Conservation (phyloP, 148 eudicot species). For the Silene latifolia region DNA sequence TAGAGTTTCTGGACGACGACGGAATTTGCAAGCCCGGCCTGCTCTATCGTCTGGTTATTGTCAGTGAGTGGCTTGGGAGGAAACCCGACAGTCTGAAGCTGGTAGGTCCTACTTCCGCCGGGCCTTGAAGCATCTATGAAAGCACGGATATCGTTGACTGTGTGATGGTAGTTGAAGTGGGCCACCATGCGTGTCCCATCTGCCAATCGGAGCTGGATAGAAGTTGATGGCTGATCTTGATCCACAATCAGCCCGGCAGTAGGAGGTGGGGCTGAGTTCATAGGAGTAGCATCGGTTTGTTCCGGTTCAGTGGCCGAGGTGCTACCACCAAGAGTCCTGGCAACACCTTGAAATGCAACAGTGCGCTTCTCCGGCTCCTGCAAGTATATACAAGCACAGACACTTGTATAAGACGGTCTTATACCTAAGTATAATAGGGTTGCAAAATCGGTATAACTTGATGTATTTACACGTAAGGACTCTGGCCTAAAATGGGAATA, state of each 20-base stretch:
- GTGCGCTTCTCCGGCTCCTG: constrained; percentile 53
- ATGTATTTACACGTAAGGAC: neutral
- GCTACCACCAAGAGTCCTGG: constrained; percentile 59
- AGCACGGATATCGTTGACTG: constrained; percentile 41
- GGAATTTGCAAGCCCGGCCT: constrained; percentile 67
- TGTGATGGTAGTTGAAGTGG: constrained; percentile 55
- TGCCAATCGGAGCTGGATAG: constrained; percentile 56
- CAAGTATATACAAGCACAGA: neutral
- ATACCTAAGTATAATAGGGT: too few species aligned
- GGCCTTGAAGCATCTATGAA: constrained; percentile 70
- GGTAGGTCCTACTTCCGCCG: constrained; percentile 43
- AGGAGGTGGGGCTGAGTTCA: constrained; percentile 38
- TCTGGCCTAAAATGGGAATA: neutral
- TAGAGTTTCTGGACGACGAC: constrained; percentile 38
- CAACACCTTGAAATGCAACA: constrained; percentile 52
- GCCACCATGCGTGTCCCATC: constrained; percentile 65
- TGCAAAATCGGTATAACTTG: neutral
- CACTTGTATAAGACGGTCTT: neutral
- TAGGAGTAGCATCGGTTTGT: constrained; percentile 24
- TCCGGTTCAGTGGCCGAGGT: constrained; percentile 27
- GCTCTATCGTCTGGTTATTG: constrained; percentile 56
- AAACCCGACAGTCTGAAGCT: constrained; percentile 64
- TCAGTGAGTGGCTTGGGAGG: constrained; percentile 66
- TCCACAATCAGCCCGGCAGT: constrained; percentile 41
- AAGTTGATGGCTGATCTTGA: constrained; percentile 46